Base-by-base conservation (phyloP, 768 basidiomycete genomes). In the Pleurotus sapidus region DNA sequence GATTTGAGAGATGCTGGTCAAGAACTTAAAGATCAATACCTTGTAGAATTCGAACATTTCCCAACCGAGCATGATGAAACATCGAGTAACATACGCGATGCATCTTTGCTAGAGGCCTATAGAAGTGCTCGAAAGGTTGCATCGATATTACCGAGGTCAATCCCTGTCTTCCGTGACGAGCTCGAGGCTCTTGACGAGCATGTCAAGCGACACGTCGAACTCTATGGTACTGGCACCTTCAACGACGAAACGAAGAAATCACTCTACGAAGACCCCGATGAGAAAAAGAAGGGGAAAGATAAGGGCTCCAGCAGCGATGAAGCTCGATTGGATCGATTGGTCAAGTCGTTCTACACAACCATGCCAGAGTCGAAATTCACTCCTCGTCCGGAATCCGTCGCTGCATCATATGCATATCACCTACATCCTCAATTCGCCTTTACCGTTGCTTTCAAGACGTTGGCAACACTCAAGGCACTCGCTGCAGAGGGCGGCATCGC, bases 391-490 rank as follows among this genome's bases (percentile, higher is more conserved):
- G 72, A 77, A 7, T 68, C 78, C 49, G 62, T 86, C 23, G 85
- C 83, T 63, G 84, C 86, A 0, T 87, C 87, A 0, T 83, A 73
- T 42, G 86, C 88, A 0, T 82, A 81, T 55, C 34, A 4, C 0
- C 51, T 61, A n/a, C 60, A 60, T 1, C 27, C 60, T 8, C 55
- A 7, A 0, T 86, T 88, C 54, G 85, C 70, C 0, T 86, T 86
- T 63, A 60, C 61, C 0, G 77, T 88, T 37, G 86, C 87, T 0
- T 87, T 83, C 60, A 62, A 60, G 12, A 72, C 74, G 1, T 62
- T 88, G 1, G 85, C 83, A 59, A 49, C 45, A 3, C 81, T 89
- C 70, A 88, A 89, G 66, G 84, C 84, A 0, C 63, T 65, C 3
- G 71, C 77, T 5, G 9, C 30, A 34, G 30, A 34, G 8, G 60